Evolutionary conservation across 2,329 filamentous ascomycete genomes (phyloP).

Genomic region (Chaetothyriales sp.): DNA sequence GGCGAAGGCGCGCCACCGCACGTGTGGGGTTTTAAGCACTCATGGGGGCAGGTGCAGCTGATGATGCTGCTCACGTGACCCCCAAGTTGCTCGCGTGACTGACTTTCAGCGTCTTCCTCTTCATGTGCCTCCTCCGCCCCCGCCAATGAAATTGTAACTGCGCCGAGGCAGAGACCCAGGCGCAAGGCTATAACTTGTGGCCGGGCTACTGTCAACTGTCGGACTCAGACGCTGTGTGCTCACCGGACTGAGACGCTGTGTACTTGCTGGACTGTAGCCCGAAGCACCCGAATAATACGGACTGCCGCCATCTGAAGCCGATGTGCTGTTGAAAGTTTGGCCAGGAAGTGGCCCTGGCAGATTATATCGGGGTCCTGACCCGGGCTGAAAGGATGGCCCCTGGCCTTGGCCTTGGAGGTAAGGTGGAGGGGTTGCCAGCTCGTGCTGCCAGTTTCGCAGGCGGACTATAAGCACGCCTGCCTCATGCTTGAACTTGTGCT

Average conservation of each 20-base stretch:
- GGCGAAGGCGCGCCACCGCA: background rate
- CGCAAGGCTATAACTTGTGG: constrained; percentile 7
- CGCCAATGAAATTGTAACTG: constrained; percentile 15
- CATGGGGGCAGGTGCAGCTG: background rate
- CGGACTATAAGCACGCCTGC: constrained; percentile 15
- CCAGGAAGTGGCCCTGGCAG: background rate
- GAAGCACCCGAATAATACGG: background rate
- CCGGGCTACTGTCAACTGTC: constrained; percentile 7
- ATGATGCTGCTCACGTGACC: background rate
- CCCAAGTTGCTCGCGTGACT: background rate
- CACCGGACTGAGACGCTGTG: constrained; percentile 5
- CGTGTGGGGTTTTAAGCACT: background rate
- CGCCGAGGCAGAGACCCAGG: constrained; percentile 12
- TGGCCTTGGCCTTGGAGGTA: background rate
- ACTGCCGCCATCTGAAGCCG: background rate
- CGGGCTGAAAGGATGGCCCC: background rate
- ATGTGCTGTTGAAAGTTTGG: background rate
- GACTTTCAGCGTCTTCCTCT: background rate
- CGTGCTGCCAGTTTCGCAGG: constrained; percentile 11
- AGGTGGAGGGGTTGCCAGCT: background rate
- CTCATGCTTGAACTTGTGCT: constrained; percentile 15
- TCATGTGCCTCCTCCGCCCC: background rate
- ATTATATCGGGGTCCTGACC: background rate
- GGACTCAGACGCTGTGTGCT: constrained; percentile 3
- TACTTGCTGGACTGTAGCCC: background rate